These are phyloP conservation scores for Mrakia hoshinonis DNA, from an alignment of 768 basidiomycete genomes.

Conservation along the genomic window DNA sequence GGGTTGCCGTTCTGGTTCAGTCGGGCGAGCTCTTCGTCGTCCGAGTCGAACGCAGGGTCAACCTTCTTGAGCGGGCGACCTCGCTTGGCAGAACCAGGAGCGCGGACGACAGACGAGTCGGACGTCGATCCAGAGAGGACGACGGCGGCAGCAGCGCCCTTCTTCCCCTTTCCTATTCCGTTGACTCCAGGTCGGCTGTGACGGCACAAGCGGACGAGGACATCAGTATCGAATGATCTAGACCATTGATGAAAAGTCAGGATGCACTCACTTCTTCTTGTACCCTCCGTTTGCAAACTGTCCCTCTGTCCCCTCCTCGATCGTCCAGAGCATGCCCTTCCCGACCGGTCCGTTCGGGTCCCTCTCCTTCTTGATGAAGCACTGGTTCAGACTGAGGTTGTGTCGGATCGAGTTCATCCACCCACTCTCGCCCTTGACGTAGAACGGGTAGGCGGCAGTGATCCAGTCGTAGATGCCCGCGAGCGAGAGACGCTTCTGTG, in stretches of 20 bases:
- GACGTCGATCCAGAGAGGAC: not conserved
- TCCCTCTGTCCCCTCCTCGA: slow-evolving; percentile 68
- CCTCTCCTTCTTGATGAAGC: slow-evolving; percentile 35
- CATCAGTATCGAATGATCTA: not conserved
- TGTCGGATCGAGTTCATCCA: slow-evolving; percentile 53
- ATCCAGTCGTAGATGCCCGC: slow-evolving; percentile 97
- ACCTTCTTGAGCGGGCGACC: not conserved
- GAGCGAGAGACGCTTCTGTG: slow-evolving; percentile 72
- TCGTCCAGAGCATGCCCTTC: slow-evolving; percentile 80
- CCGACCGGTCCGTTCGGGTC: slow-evolving; percentile 48
- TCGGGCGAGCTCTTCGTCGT: not conserved
- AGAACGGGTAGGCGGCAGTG: slow-evolving; percentile 84
- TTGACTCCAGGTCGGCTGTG: not conserved
- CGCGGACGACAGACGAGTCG: not conserved
- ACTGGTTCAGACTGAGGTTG: slow-evolving; percentile 40
- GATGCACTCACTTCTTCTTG: slow-evolving; percentile 30
- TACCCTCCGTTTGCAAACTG: slow-evolving; percentile 78
- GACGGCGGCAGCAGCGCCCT: not conserved
- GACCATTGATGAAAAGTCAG: not conserved
- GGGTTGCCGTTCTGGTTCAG: not conserved
- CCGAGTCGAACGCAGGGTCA: slow-evolving; percentile 1
- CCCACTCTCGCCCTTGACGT: slow-evolving; percentile 81
- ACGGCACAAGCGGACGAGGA: too few relatives aligned
- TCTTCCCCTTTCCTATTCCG: slow-evolving; percentile 1
- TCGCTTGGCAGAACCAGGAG: not conserved